Evolutionary conservation across 805 yeast genomes (phyloP).

Genomic region (Saccharomycopsis fermentans): DNA sequence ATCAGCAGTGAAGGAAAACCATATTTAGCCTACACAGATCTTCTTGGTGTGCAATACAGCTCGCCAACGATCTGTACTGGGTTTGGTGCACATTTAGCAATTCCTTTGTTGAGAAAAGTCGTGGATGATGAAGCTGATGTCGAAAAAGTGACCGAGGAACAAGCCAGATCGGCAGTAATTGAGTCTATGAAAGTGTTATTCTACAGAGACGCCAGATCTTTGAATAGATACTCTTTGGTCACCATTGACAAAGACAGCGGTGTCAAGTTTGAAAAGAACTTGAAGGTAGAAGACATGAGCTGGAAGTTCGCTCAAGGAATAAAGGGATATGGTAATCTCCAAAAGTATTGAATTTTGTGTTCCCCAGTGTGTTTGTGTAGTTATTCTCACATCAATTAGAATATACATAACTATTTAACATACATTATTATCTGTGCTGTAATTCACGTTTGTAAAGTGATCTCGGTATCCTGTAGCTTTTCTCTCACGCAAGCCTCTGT

Average conservation of each 20-base stretch:
- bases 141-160: slow-evolving; percentile 53
- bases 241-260: slow-evolving; percentile 57
- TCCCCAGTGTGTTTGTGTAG: neutral
- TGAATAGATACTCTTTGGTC: slow-evolving; percentile 76
- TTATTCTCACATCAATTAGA: neutral
- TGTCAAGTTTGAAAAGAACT: slow-evolving; percentile 53
- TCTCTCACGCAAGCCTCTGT: no score
- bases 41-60: slow-evolving; percentile 83
- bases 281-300: slow-evolving; percentile 63
- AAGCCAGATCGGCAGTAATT: slow-evolving; percentile 66
- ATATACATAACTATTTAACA: no score
- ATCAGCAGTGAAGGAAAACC: slow-evolving; percentile 60
- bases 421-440: no score
- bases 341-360: slow-evolving; percentile 10
- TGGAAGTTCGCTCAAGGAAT: slow-evolving; percentile 89
- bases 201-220: slow-evolving; percentile 92
- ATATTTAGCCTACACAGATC: slow-evolving; percentile 76
- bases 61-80: slow-evolving; percentile 93
- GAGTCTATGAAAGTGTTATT: slow-evolving; percentile 90
- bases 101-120: slow-evolving; percentile 80
- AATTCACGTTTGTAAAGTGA: no score
- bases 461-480: no score
- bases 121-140: slow-evolving; percentile 74
- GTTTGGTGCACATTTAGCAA: slow-evolving; percentile 89
- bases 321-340: slow-evolving; percentile 75